phyloP scores from a whole-genome alignment of 192 early-diverging fungal genomes.

The Gaertneriomyces sp. region DNA sequence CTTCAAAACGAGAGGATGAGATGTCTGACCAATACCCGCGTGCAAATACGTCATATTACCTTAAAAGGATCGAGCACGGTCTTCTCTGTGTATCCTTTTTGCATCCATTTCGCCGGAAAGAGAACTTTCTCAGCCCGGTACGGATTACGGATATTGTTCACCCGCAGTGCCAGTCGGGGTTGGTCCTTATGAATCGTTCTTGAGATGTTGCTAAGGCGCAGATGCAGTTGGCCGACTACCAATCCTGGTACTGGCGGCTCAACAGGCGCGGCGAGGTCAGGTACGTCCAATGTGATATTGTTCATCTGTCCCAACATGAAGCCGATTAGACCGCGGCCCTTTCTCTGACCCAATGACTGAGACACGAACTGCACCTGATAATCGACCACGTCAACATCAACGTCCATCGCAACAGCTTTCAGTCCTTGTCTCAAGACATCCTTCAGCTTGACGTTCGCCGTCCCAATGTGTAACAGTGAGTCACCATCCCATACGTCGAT shows the following conservation, averaged over 20 bases:
- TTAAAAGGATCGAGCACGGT: constrained; percentile 8
- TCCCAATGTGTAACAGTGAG: constrained; percentile 39
- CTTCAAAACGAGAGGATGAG: constrained; percentile 7
- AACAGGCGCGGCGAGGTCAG: no score
- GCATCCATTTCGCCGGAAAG: constrained; percentile 23
- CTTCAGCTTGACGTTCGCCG: constrained; percentile 32
- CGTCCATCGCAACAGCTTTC: constrained; percentile 30
- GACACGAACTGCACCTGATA: no score
- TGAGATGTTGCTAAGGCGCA: no score
- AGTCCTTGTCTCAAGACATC: constrained; percentile 29
- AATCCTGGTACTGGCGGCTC: no score
- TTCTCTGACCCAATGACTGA: no score
- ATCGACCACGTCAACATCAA: constrained; percentile 41
- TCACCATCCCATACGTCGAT: constrained; percentile 39
- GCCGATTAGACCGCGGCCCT: no score
- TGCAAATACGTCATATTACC: background rate
- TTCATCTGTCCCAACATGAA: no score
- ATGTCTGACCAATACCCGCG: background rate
- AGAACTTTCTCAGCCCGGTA: constrained; percentile 23
- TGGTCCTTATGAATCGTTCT: no score
- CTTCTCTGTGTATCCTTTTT: constrained; percentile 8
- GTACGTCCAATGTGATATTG: no score
- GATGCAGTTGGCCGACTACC: no score
- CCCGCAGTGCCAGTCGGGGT: background rate
- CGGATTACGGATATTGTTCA: constrained; percentile 8